These are phyloP conservation scores for Aureobasidium sp. DNA, from an alignment of 2,329 filamentous ascomycete species.

Conservation along the genomic window DNA sequence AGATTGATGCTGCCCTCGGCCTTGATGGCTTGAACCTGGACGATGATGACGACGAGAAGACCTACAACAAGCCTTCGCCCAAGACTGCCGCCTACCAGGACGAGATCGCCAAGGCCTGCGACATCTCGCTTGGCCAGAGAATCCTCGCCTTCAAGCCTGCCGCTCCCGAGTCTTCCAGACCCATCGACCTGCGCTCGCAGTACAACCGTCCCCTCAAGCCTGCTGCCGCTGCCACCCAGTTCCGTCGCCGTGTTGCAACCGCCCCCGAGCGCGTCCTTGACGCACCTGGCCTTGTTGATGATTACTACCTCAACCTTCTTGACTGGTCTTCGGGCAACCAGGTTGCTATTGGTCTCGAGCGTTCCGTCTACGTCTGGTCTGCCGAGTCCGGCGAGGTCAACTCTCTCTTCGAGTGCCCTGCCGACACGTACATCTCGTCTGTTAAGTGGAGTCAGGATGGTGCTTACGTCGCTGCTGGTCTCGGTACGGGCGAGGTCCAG, in stretches of 20 bases:
- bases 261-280: conserved; percentile 94
- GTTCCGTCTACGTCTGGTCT: conserved; percentile 97
- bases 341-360: conserved; percentile 93
- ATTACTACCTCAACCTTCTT: conserved; percentile 97
- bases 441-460: conserved; percentile 99
- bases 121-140: conserved; percentile 84
- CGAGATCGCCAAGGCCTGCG: conserved; percentile 81
- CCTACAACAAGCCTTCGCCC: conserved; percentile 71
- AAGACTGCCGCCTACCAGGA: conserved; percentile 88
- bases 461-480: conserved; percentile 89
- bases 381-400: conserved; percentile 85
- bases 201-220: conserved; percentile 95
- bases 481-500: conserved; percentile 92
- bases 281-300: conserved; percentile 89
- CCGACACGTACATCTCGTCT: conserved; percentile 93
- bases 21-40: conserved; percentile 74
- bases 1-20: conserved; percentile 48
- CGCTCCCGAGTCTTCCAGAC: conserved; percentile 95
- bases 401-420: conserved; percentile 76
- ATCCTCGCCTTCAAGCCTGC: conserved; percentile 98
- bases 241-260: conserved; percentile 84
- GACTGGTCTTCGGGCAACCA: conserved; percentile 99
- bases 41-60: conserved; percentile 55
- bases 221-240: conserved; percentile 68
- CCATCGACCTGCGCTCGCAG: conserved; percentile 91